phyloP scores from a whole-genome alignment of 495 filamentous ascomycete genomes.

The Neurospora intermedia region DNA sequence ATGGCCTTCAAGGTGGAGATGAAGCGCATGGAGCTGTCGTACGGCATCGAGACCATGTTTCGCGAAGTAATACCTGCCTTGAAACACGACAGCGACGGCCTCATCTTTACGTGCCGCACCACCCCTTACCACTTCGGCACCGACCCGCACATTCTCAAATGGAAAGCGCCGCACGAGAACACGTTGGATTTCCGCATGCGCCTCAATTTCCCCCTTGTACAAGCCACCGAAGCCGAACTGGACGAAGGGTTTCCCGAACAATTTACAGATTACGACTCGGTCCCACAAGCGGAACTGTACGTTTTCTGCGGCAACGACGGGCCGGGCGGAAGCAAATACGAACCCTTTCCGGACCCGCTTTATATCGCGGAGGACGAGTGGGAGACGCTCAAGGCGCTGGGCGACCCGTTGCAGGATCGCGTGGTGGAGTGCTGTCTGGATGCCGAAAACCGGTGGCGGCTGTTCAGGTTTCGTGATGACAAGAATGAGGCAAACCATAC shows the following conservation, averaged over 20 bases:
- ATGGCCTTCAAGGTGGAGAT: conserved; percentile 73
- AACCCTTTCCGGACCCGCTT: conserved; percentile 48
- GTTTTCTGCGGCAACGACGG: conserved; percentile 38
- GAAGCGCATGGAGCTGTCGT: conserved; percentile 79
- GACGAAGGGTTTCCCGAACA: conserved; percentile 46
- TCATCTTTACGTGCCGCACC: conserved; percentile 89
- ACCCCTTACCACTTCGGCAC: conserved; percentile 82
- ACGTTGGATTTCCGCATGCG: conserved; percentile 80
- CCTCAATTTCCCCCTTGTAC: conserved; percentile 61
- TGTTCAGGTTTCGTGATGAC: conserved; percentile 79
- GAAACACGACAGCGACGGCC: conserved; percentile 85
- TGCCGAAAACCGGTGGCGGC: conserved; percentile 61
- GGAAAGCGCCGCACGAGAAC: conserved; percentile 90
- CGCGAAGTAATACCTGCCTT: conserved; percentile 68
- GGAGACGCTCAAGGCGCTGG: conserved; percentile 63
- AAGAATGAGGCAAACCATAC: conserved; percentile 87
- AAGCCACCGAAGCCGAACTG: conserved; percentile 58
- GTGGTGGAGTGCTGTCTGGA: conserved; percentile 87
- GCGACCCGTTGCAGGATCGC: conserved; percentile 62
- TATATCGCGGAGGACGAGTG: conserved; percentile 66
- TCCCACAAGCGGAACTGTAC: conserved; percentile 39
- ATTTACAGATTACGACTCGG: conserved; percentile 44
- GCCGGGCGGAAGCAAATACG: conserved; percentile 41
- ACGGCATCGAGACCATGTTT: conserved; percentile 88
- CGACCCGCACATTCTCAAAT: conserved; percentile 88